phyloP scores from a whole-genome alignment of 2,329 filamentous ascomycete species.

The Ophiognomonia clavigignenti-juglandacearum region DNA sequence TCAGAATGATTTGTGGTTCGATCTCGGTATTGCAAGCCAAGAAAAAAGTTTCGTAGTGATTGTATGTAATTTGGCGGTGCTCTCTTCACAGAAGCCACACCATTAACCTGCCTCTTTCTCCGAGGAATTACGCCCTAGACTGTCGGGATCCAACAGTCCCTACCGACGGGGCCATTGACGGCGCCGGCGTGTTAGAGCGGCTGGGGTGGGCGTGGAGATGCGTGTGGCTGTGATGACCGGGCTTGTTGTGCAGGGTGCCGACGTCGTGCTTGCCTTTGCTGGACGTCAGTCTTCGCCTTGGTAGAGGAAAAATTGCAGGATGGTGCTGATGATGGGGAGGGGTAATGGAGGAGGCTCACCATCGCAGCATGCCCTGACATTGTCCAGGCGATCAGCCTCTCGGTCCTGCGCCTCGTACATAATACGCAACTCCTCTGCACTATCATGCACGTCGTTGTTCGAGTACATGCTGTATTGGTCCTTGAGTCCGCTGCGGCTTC shows the following conservation, averaged over 20 bases:
- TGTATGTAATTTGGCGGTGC: background rate
- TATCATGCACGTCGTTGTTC: slow-evolving; percentile 62
- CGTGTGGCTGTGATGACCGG: slow-evolving; percentile 26
- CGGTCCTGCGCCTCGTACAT: slow-evolving; percentile 75
- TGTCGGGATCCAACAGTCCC: slow-evolving; percentile 23
- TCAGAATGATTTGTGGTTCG: too few species aligned
- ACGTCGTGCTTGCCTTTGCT: slow-evolving; percentile 70
- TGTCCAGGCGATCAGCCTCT: slow-evolving; percentile 78
- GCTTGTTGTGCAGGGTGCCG: slow-evolving; percentile 46
- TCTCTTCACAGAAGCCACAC: too few species aligned
- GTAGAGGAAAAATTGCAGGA: too few species aligned
- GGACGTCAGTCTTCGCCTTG: background rate
- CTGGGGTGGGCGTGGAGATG: slow-evolving; percentile 17
- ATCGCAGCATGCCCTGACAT: slow-evolving; percentile 95
- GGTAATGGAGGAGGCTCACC: slow-evolving; percentile 47
- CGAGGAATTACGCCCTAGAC: slow-evolving; percentile 19
- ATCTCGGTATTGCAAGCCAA: too few species aligned
- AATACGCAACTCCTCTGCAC: slow-evolving; percentile 75
- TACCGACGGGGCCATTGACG: slow-evolving; percentile 3
- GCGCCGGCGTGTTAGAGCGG: slow-evolving; percentile 10
- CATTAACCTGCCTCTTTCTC: background rate
- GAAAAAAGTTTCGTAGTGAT: slow-evolving; percentile 12
- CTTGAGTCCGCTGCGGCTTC: slow-evolving; percentile 42
- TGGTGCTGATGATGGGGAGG: background rate
- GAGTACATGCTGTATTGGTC: slow-evolving; percentile 42